A percentile compares a stretch with the other conserved stretches of the same genome.
Evolutionary conservation across 2,329 filamentous ascomycete genomes (phyloP).

Genomic region (Sarocladium kiliense): DNA sequence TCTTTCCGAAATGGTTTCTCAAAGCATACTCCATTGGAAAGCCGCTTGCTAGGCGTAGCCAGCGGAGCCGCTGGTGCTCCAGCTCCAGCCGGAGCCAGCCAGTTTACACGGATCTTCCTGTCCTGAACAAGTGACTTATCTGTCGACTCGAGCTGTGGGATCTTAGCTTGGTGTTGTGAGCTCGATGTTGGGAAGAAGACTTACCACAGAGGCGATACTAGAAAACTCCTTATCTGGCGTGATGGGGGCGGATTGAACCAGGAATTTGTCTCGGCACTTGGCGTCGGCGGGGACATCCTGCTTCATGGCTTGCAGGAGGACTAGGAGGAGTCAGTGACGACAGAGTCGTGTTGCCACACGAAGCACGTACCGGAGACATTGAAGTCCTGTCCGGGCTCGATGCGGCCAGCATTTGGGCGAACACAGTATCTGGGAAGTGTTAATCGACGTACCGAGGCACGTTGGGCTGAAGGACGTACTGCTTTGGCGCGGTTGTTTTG

Average conservation of each 20-base stretch:
- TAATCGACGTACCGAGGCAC: conserved; percentile 25
- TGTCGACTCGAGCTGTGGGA: conserved; percentile 68
- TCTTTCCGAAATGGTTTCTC: neutral
- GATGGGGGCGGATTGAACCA: conserved; percentile 87
- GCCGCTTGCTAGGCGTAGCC: conserved; percentile 37
- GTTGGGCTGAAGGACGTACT: conserved; percentile 51
- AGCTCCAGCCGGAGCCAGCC: conserved; percentile 53
- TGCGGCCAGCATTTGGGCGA: conserved; percentile 91
- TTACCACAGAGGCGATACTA: conserved; percentile 75
- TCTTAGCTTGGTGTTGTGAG: conserved; percentile 8
- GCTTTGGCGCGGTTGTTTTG: conserved; percentile 98
- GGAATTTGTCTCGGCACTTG: conserved; percentile 95
- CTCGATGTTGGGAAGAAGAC: conserved; percentile 23
- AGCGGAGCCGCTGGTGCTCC: conserved; percentile 16
- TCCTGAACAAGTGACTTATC: conserved; percentile 79
- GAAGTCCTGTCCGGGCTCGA: conserved; percentile 83
- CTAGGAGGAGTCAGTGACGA: conserved; percentile 37
- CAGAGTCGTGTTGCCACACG: neutral
- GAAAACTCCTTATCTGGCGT: conserved; percentile 77
- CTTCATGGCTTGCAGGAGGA: conserved; percentile 97
- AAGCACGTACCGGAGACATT: conserved; percentile 74
- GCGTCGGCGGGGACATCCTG: conserved; percentile 80
- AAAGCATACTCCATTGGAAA: conserved; percentile 36
- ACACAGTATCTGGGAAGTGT: conserved; percentile 75
- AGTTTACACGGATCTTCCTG: conserved; percentile 91